These are phyloP conservation scores for Pythium sukuiense DNA, from an alignment of 352 stramenopile species.

Conservation along the genomic window DNA sequence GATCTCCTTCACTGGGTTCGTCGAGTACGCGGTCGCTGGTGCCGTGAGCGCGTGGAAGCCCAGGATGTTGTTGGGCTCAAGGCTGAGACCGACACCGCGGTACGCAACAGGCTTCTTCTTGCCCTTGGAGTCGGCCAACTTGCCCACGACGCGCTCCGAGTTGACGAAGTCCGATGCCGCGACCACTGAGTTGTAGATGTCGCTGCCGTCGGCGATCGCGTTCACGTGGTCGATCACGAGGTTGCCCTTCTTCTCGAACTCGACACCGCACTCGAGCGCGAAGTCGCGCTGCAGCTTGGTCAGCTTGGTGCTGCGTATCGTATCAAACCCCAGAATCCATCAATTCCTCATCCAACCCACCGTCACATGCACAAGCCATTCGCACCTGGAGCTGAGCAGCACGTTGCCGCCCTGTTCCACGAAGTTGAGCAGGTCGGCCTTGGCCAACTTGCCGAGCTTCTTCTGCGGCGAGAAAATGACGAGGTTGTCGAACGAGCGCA, in stretches of 20 bases:
- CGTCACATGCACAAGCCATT: not conserved
- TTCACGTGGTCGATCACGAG: constrained; percentile 88
- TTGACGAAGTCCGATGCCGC: constrained; percentile 65
- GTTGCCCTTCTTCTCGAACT: constrained; percentile 88
- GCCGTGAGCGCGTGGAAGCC: constrained; percentile 79
- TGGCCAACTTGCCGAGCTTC: constrained; percentile 65
- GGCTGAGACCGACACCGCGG: constrained; percentile 75
- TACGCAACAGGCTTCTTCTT: constrained; percentile 77
- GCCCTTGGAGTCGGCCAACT: constrained; percentile 32
- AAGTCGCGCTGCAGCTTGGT: constrained; percentile 86
- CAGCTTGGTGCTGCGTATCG: constrained; percentile 48
- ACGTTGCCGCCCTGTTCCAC: constrained; percentile 88
- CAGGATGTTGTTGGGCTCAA: constrained; percentile 84
- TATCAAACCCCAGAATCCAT: not conserved
- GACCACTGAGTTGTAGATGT: constrained; percentile 83
- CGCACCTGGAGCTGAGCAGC: constrained; percentile 56
- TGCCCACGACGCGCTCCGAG: constrained; percentile 64
- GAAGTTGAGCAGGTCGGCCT: constrained; percentile 78
- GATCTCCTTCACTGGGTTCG: constrained; percentile 73
- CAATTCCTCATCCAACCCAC: not conserved
- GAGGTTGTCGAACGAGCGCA: constrained; percentile 88
- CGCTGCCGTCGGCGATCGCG: constrained; percentile 44
- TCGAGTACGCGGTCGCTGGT: constrained; percentile 80
- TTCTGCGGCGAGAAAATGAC: constrained; percentile 87
- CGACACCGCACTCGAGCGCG: constrained; percentile 83